Base-by-base conservation (phyloP, 2,329 filamentous ascomycete genomes). In the Nothopassalora personata region DNA sequence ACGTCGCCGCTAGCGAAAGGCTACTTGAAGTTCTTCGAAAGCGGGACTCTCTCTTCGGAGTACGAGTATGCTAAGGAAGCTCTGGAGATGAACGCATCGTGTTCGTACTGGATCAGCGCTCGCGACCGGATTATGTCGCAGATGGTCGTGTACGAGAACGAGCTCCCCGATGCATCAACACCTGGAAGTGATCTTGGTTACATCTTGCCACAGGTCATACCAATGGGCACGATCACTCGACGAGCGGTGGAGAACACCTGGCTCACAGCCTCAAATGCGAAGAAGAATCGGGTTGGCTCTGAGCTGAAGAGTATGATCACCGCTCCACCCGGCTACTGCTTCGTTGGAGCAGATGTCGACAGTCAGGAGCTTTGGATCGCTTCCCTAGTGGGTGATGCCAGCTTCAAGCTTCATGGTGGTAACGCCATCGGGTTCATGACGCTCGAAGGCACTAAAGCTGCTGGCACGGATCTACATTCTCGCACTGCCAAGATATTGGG, bases 381-480 rank as follows among this genome's bases (percentile, higher is more conserved):
- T 3, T 96, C 91, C 73, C 81, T 99, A 1, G 85, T 99, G 1
- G 94, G 94, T 27, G 94, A 99, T 72, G 90, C 94, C 3, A 91
- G 92, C 27, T 99, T 99, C 77, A 88, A 91, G 70, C 80, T 99
- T 1, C 94, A 99, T 67, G 95, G 94, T 46, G 95, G 94, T 55
- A 97, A 97, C 71, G 94, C 95, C 1, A 90, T 99, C 59, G 94
- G 95, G 0, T 99, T 99, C 79, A 99, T 99, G 95, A 99, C 94
- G 0, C 80, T 99, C 1, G 95, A 99, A 76, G 93, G 94, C 13
- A 94, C 91, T 53, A 97, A 99, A 75, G 87, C 91, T 5, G 91
- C 90, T 2, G 93, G 93, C 4, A 99, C 93, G 0, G 93, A 99
- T 73, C 77, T 97, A 57, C 93, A 99, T 75, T 97, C 92, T 6